These are phyloP conservation scores for Sechiopsis laciniata DNA, from an alignment of 306 rosid genomes.

Conservation along the genomic window DNA sequence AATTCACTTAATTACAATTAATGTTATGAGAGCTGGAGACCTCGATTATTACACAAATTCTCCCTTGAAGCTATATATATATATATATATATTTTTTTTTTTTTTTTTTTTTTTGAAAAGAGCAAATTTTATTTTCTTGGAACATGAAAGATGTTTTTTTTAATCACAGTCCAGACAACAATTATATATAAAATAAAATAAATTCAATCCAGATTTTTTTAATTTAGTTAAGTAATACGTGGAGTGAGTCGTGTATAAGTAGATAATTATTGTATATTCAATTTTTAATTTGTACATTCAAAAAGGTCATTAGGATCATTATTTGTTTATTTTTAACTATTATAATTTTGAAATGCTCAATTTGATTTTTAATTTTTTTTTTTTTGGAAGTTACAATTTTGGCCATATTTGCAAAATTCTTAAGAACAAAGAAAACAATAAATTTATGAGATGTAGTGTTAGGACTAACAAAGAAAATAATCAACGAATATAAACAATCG, in stretches of 20 bases:
- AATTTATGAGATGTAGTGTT: background rate
- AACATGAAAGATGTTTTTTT: background rate
- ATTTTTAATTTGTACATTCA: no score
- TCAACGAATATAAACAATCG: background rate
- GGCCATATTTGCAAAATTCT: background rate
- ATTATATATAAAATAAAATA: background rate
- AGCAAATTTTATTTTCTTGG: background rate
- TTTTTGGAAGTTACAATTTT: no score
- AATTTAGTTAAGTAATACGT: no score
- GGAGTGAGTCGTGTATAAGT: no score
- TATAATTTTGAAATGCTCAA: no score
- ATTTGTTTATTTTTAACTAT: background rate
- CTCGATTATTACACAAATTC: constrained; percentile 15
- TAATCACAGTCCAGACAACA: no score
- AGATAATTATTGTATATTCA: no score
- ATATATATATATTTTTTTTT: no score
- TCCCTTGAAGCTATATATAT: background rate
- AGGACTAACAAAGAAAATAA: no score
- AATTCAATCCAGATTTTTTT: background rate
- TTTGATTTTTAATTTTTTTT: no score
- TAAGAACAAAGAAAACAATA: background rate
- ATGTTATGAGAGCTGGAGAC: background rate
- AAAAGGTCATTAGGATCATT: background rate
- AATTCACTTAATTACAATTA: constrained; percentile 1
- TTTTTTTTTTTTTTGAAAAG: no score